These are phyloP conservation scores for Coniferiporia sulphurascens DNA, from an alignment of 1,284 basidiomycete species.

Conservation along the genomic window DNA sequence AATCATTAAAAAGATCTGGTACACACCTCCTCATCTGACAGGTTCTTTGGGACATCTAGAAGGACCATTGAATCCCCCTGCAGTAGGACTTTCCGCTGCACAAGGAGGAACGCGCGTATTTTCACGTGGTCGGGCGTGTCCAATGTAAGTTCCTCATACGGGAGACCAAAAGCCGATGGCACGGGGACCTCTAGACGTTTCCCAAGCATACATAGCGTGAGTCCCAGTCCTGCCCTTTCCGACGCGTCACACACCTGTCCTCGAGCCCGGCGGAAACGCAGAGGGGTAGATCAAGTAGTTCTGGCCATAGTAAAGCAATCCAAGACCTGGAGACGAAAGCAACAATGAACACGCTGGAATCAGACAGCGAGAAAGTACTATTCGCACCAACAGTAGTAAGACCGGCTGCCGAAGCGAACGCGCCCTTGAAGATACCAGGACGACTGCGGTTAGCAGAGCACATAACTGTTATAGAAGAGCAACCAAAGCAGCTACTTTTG, in stretches of 20 bases:
- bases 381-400: constrained; percentile 58
- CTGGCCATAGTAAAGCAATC: constrained; percentile 81
- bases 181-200: constrained; percentile 58
- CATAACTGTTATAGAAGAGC: constrained; percentile 3
- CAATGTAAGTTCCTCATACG: constrained; percentile 71
- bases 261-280: constrained; percentile 80
- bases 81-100: constrained; percentile 37
- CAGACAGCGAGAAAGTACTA: neutral
- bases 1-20: constrained; percentile 27
- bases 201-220: neutral
- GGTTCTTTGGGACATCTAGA: constrained; percentile 19
- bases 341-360: neutral
- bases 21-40: constrained; percentile 28
- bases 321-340: constrained; percentile 44
- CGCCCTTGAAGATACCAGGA: constrained; percentile 41
- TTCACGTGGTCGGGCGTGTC: constrained; percentile 56
- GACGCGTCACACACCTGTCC: constrained; percentile 47
- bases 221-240: neutral
- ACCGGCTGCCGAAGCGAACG: constrained; percentile 61
- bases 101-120: constrained; percentile 58
- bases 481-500: constrained; percentile 44
- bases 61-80: constrained; percentile 21
- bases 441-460: constrained; percentile 4
- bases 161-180: constrained; percentile 66
- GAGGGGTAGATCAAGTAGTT: constrained; percentile 87